Evolutionary conservation across 108 stramenopile genomes (phyloP).

Genomic region (Cyclotella sp.): DNA sequence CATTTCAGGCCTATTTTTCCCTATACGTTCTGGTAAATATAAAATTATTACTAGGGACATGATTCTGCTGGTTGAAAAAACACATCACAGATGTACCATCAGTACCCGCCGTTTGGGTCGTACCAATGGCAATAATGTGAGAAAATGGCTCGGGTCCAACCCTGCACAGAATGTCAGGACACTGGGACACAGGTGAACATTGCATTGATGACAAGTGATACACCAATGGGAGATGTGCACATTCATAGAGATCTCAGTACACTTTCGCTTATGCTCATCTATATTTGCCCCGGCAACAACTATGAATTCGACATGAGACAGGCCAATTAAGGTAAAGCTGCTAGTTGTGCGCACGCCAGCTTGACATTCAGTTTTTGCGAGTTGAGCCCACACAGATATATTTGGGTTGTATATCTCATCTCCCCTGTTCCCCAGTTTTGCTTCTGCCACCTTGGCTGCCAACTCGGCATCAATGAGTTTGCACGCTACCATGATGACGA

Average conservation of each 20-base stretch:
- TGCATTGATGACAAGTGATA: slow-evolving; percentile 45
- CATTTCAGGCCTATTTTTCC: no score
- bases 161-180: slow-evolving; percentile 51
- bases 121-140: no score
- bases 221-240: slow-evolving; percentile 52
- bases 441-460: background rate
- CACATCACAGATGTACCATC: no score
- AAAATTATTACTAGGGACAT: no score
- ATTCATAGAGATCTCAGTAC: slow-evolving; percentile 43
- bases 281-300: slow-evolving; percentile 38
- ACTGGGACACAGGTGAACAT: slow-evolving; percentile 50
- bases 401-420: background rate
- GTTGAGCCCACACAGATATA: slow-evolving; percentile 26
- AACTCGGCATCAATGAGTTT: slow-evolving; percentile 25
- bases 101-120: no score
- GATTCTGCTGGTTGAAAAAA: no score
- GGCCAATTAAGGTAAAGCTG: slow-evolving; percentile 38
- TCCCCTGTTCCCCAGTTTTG: background rate
- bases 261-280: slow-evolving; percentile 39
- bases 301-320: slow-evolving; percentile 46
- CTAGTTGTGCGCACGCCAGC: slow-evolving; percentile 55
- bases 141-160: no score
- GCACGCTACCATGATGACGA: slow-evolving; percentile 54
- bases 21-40: no score
- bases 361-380: slow-evolving; percentile 33